phyloP scores from a whole-genome alignment of 164 flowering plant species.

The Platanus orientalis region DNA sequence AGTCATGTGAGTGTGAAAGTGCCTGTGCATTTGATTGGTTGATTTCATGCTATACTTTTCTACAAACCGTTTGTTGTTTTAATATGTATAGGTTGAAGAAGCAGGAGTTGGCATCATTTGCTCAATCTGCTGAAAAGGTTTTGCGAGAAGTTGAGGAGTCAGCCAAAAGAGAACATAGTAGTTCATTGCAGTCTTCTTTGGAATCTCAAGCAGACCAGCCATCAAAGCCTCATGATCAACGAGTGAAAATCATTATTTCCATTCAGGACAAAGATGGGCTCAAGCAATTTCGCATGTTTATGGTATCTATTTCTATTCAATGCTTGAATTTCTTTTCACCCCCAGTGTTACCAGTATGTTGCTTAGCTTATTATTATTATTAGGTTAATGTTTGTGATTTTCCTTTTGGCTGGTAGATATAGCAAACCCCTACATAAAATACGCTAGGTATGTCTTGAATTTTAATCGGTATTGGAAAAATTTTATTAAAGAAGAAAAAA shows the following conservation, averaged over 20 bases:
- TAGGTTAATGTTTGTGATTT: not conserved
- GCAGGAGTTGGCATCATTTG: slow-evolving; percentile 64
- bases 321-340: not conserved
- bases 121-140: slow-evolving; percentile 51
- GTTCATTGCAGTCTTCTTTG: slow-evolving; percentile 23
- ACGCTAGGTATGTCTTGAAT: no score
- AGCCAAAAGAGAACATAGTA: slow-evolving; percentile 29
- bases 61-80: not conserved
- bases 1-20: no score
- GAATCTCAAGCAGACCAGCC: slow-evolving; percentile 29
- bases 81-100: slow-evolving; percentile 53
- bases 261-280: slow-evolving; percentile 68
- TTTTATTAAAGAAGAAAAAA: no score
- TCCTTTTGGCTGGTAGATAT: no score
- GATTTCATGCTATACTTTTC: not conserved
- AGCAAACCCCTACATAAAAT: no score
- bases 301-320: slow-evolving; percentile 35
- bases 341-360: no score
- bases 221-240: slow-evolving; percentile 31
- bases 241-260: slow-evolving; percentile 66
- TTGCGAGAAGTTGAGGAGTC: slow-evolving; percentile 56
- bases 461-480: no score
- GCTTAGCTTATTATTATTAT: not conserved
- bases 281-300: slow-evolving; percentile 63
- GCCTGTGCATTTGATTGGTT: not conserved